Conservation (phyloP, 805 yeast species). For the Starmerella floris region DNA sequence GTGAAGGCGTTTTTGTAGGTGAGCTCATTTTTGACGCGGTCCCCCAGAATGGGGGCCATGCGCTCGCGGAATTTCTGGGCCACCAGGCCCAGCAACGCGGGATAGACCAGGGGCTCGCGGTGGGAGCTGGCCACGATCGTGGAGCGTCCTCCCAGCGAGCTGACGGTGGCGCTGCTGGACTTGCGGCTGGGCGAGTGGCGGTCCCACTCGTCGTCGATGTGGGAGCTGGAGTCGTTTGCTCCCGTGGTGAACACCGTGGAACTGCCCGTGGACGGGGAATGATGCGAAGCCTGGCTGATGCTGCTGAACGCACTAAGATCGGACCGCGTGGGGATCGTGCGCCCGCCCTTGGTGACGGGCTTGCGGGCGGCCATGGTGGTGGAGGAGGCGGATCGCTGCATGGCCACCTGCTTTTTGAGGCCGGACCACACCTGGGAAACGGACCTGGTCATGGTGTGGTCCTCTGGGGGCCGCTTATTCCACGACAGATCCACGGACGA, state of each 20-base stretch:
- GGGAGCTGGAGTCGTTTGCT: neutral
- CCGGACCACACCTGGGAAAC: slow-evolving; percentile 20
- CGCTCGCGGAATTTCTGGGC: slow-evolving; percentile 63
- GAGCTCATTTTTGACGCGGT: slow-evolving; percentile 78
- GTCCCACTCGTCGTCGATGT: slow-evolving; percentile 1
- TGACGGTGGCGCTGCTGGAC: slow-evolving; percentile 19
- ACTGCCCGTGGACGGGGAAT: neutral
- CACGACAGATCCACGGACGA: slow-evolving; percentile 1
- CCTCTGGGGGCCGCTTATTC: slow-evolving; percentile 1
- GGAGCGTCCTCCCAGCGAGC: slow-evolving; percentile 21
- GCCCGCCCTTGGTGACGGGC: slow-evolving; percentile 21
- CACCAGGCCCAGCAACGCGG: slow-evolving; percentile 77
- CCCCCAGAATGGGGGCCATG: slow-evolving; percentile 43
- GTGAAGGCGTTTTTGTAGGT: slow-evolving; percentile 87
- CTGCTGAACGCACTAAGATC: slow-evolving; percentile 17
- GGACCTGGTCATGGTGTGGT: slow-evolving; percentile 13
- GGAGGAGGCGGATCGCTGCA: slow-evolving; percentile 20
- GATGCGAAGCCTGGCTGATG: neutral
- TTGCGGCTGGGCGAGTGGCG: slow-evolving; percentile 17
- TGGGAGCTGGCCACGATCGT: slow-evolving; percentile 39
- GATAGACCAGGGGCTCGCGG: slow-evolving; percentile 62
- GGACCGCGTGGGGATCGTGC: slow-evolving; percentile 21
- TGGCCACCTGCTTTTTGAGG: slow-evolving; percentile 17
- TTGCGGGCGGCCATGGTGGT: slow-evolving; percentile 6
- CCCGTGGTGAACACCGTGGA: neutral